A percentile compares a stretch with the other conserved stretches of the same genome.
Evolutionary conservation across 2,329 filamentous ascomycete genomes (phyloP).

Genomic region (Fusarium sp.): DNA sequence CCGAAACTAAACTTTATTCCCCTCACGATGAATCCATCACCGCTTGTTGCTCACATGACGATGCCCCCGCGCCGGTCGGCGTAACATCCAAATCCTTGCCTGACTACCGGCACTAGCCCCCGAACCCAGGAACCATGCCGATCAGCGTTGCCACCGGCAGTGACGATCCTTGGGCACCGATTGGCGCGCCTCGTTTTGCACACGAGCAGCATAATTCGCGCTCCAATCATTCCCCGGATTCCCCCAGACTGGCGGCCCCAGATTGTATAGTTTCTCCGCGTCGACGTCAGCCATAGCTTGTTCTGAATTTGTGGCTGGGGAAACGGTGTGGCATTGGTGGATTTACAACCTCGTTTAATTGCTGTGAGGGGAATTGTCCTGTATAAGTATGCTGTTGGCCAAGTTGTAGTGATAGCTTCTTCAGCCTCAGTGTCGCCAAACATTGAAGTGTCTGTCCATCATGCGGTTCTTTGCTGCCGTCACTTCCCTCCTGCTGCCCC

Average conservation of each 20-base stretch:
- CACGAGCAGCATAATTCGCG: constrained; percentile 16
- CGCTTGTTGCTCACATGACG: background rate
- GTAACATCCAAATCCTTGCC: constrained; percentile 21
- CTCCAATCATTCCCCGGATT: constrained; percentile 38
- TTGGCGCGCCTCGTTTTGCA: constrained; percentile 32
- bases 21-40: constrained; percentile 22
- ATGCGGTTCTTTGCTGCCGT: constrained; percentile 36
- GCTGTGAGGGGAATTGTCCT: background rate
- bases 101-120: constrained; percentile 20
- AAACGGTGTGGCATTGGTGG: constrained; percentile 22
- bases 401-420: background rate
- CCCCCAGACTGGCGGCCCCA: constrained; percentile 28
- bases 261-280: constrained; percentile 36
- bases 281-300: background rate
- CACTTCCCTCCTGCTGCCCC: constrained; percentile 31
- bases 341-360: background rate
- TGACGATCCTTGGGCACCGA: constrained; percentile 8
- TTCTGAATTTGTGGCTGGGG: constrained; percentile 4
- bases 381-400: constrained; percentile 27
- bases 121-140: constrained; percentile 12
- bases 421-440: constrained; percentile 16
- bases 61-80: constrained; percentile 26
- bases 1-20: constrained; percentile 23
- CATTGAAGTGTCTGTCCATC: constrained; percentile 13
- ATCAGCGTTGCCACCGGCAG: constrained; percentile 9